These are phyloP conservation scores for Coffea canephora DNA, from an alignment of 257 asterid species.

Conservation along the genomic window DNA sequence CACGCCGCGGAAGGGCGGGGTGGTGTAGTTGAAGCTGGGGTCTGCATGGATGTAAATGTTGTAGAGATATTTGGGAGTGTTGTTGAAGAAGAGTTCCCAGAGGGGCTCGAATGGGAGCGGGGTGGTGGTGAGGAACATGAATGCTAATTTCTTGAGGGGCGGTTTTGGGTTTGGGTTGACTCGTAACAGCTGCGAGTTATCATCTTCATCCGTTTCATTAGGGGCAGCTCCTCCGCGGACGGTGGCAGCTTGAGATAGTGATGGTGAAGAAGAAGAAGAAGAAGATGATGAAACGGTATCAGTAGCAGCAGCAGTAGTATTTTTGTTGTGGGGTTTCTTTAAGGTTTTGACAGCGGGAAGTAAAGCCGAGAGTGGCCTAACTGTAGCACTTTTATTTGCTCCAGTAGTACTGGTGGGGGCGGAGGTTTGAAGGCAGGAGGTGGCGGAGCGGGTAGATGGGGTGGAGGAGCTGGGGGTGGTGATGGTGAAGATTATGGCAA, in stretches of 20 bases:
- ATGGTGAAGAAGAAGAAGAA: neutral
- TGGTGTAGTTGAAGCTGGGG: constrained; percentile 41
- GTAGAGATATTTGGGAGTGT: constrained; percentile 41
- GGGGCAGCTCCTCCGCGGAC: neutral
- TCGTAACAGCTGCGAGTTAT: constrained; percentile 35
- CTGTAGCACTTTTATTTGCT: neutral
- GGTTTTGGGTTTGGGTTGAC: constrained; percentile 43
- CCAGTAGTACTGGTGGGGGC: constrained; percentile 9
- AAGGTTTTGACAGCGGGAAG: constrained; percentile 15
- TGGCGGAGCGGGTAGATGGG: neutral
- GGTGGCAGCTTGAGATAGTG: constrained; percentile 8
- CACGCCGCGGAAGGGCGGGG: constrained; percentile 47
- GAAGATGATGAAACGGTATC: constrained; percentile 3
- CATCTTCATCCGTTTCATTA: constrained; percentile 19
- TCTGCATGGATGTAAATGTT: constrained; percentile 66
- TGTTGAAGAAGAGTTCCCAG: constrained; percentile 65
- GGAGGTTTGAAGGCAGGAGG: neutral
- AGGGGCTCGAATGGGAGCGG: constrained; percentile 69
- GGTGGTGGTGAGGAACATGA: constrained; percentile 67
- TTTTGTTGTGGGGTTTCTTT: constrained; percentile 18
- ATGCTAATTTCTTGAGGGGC: constrained; percentile 53
- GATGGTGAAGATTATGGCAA: constrained; percentile 58
- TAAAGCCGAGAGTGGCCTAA: neutral
- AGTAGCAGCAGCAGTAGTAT: neutral
- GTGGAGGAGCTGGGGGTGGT: neutral